Evolutionary conservation across 257 asterid genomes (phyloP).

Genomic region (Schizonepeta tenuifolia): DNA sequence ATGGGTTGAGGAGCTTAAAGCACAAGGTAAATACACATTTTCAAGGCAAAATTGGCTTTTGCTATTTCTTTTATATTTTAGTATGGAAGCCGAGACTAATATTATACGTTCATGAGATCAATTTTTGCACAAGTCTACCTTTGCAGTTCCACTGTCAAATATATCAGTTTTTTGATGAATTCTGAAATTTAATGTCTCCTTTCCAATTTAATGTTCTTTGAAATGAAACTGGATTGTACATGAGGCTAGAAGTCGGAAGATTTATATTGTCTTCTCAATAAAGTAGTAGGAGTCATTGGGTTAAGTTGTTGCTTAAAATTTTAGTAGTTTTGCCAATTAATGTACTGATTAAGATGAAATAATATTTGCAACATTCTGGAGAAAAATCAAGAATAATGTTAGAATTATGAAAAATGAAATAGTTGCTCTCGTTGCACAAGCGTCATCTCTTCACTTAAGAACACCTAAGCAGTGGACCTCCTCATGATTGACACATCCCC

Average conservation of each 20-base stretch:
- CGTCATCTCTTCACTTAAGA: background rate
- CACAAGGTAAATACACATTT: constrained; percentile 57
- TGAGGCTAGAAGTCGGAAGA: background rate
- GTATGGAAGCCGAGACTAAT: too few species aligned
- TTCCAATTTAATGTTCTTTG: background rate
- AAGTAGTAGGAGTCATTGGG: too few species aligned
- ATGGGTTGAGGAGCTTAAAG: constrained; percentile 87
- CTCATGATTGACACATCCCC: background rate
- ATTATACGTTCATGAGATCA: background rate
- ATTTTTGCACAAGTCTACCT: background rate
- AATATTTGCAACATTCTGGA: background rate
- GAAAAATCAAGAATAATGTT: background rate
- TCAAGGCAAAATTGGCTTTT: background rate
- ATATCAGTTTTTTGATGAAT: background rate
- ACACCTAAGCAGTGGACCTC: too few species aligned
- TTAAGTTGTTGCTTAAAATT: too few species aligned
- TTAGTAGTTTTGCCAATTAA: background rate
- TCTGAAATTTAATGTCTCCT: background rate
- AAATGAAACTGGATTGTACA: background rate
- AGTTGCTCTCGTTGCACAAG: background rate
- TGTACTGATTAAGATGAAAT: constrained; percentile 6
- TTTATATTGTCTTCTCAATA: background rate
- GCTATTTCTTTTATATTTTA: background rate
- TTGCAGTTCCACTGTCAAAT: background rate
- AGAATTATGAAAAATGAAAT: constrained; percentile 11